Conservation (phyloP, 2,329 filamentous ascomycete genomes). For the Colletotrichum horii region DNA sequence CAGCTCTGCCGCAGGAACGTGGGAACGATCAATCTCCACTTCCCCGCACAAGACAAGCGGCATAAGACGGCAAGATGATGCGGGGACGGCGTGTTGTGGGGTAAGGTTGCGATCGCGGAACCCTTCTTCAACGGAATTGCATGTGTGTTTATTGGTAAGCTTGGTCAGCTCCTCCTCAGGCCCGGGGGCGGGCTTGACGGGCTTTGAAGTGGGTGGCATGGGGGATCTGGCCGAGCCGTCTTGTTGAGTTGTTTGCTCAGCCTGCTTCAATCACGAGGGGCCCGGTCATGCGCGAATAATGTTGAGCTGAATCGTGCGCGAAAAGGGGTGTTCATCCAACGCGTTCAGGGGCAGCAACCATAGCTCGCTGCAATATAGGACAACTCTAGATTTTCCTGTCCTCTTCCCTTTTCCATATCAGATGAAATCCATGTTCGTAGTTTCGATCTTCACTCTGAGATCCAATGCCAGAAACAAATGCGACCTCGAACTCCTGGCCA, state of each 20-base stretch:
- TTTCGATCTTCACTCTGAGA: not conserved
- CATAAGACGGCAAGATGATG: slow-evolving; percentile 1
- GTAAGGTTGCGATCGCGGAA: not conserved
- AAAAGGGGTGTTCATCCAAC: not conserved
- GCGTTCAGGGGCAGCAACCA: not conserved
- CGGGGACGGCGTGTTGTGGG: slow-evolving; percentile 6
- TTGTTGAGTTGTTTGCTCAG: not conserved
- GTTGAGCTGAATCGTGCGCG: not conserved
- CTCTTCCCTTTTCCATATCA: not conserved
- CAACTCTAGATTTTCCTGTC: not conserved
- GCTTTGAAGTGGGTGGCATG: not conserved
- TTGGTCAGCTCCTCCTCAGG: not conserved
- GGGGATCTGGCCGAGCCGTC: not conserved
- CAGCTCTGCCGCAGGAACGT: slow-evolving; percentile 5
- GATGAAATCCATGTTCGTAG: not conserved
- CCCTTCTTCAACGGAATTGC: not conserved
- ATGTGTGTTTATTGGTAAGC: not conserved
- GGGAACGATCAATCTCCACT: slow-evolving; percentile 6
- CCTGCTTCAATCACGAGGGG: not conserved
- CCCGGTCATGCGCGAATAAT: not conserved
- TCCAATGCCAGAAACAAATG: not conserved
- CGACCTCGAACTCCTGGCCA: not conserved
- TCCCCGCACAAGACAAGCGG: slow-evolving; percentile 8
- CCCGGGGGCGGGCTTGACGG: not conserved
- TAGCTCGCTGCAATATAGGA: not conserved